phyloP scores from a whole-genome alignment of 1,139 yeast species.

The Debaryomyces nepalensis region DNA sequence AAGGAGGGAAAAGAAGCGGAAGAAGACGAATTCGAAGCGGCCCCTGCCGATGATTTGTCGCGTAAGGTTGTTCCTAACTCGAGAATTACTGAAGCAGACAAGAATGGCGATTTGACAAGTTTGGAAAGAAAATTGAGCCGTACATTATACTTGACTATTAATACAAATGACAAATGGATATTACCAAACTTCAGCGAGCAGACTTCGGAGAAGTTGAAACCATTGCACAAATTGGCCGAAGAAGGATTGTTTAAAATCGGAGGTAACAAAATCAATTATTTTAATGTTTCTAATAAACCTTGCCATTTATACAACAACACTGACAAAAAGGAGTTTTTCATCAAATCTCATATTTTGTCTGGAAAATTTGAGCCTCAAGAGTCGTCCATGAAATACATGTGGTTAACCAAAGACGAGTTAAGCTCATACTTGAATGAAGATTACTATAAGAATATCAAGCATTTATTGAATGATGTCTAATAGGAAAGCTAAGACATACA shows the following conservation, averaged over 20 bases:
- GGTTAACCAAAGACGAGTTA: constrained; percentile 88
- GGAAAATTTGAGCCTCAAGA: constrained; percentile 70
- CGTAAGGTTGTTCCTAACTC: constrained; percentile 74
- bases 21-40: constrained; percentile 38
- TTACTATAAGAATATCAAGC: constrained; percentile 60
- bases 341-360: constrained; percentile 89
- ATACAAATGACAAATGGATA: constrained; percentile 61
- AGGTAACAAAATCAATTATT: constrained; percentile 77
- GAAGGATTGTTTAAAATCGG: constrained; percentile 72
- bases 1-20: constrained; percentile 43
- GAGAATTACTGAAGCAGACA: constrained; percentile 79
- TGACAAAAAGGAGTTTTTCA: constrained; percentile 60
- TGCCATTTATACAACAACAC: constrained; percentile 59
- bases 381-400: constrained; percentile 52
- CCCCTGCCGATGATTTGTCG: constrained; percentile 54
- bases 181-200: constrained; percentile 69
- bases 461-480: constrained; percentile 54
- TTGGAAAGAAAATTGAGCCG: constrained; percentile 80
- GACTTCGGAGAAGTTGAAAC: constrained; percentile 32
- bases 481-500: constrained; percentile 11
- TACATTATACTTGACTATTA: constrained; percentile 75
- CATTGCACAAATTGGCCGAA: constrained; percentile 78
- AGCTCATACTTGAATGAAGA: constrained; percentile 53
- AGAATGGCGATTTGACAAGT: constrained; percentile 59
- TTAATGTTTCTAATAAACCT: constrained; percentile 90